Evolutionary conservation across 139 green algal genomes (phyloP).

Genomic region (Chlamydomonas applanata): DNA sequence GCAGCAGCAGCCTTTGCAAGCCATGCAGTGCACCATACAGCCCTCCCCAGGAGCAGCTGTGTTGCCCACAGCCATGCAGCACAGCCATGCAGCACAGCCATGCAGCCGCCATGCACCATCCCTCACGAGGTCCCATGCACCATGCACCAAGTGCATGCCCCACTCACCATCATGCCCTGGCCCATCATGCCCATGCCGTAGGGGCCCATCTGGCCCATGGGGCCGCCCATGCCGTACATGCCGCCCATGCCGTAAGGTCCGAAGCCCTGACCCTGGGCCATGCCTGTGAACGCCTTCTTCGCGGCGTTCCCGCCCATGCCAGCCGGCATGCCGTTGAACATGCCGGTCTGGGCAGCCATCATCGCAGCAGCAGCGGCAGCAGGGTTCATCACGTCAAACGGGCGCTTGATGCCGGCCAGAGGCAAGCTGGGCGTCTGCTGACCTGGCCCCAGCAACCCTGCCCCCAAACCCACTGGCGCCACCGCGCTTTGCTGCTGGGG

Average conservation of each 20-base stretch:
- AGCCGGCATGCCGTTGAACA: not conserved
- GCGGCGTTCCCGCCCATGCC: constrained; percentile 21
- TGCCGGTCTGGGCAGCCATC: too few relatives aligned
- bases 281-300: constrained; percentile 19
- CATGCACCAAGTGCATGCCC: too few relatives aligned
- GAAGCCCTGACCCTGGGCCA: constrained; percentile 16
- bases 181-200: constrained; percentile 35
- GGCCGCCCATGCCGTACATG: constrained; percentile 25
- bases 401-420: constrained; percentile 23
- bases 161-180: constrained; percentile 27
- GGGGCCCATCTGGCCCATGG: constrained; percentile 13
- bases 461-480: too few relatives aligned
- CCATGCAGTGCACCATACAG: too few relatives aligned
- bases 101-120: constrained; percentile 11
- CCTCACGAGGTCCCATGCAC: too few relatives aligned
- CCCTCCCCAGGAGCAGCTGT: too few relatives aligned
- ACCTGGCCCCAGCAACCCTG: too few relatives aligned
- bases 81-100: not conserved
- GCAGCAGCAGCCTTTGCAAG: too few relatives aligned
- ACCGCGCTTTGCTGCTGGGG: too few relatives aligned
- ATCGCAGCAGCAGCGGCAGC: not conserved
- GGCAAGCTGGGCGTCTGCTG: too few relatives aligned
- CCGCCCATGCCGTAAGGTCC: constrained; percentile 2
- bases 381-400: constrained; percentile 1
- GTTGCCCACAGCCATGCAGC: too few relatives aligned